Base-by-base conservation (phyloP, 495 filamentous ascomycete species). In the Lepidopterella palustris region DNA sequence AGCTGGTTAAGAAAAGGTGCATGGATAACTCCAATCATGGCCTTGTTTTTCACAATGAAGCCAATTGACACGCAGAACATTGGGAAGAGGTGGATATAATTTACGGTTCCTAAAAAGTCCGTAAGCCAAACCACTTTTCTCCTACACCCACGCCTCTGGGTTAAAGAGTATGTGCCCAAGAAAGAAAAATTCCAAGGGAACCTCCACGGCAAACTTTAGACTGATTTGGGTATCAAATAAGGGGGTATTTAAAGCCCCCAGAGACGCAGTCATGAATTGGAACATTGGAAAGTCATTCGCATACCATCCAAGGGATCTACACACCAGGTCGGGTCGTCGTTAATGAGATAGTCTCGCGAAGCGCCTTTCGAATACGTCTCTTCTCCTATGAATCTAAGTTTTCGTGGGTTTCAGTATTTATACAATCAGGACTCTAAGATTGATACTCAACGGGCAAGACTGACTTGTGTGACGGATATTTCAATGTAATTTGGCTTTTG, bases 1-100 rank as follows among this genome's bases (percentile, higher is more conserved):
- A 84, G 76, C 58, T 86, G 83, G 68, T 83, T 71, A 27, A 82
- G 71, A 62, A 87, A 79, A 1, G 85, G 85, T 18, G 83, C 82
- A 66, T 82, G 80, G 63, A 88, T 83, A 2, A 88, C 78, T 9
- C 85, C 85, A 50, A 88, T 83, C 3, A 81, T 63, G 13, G 85
- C 81, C 15, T 71, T 60, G 57, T 79, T 74, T 45, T 77, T 68
- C 27, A 85, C 71, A 55, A 86, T 69, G 66, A 87, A 80, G 51
- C 72, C 84, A 68, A 87, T 86, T 27, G 79, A 83, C 61, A 87
- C 79, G 68, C 85, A 88, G 74, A 86, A 87, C 82, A 87, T 84
- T 50, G 84, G 85, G 71, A 87, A 86, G 11, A 86, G 72, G 69
- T 88, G 85, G 13, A 82, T 87, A 71, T 84, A 87, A 72, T 87